A percentile compares a stretch with the other conserved stretches of the same genome.
phyloP scores from a whole-genome alignment of 1,284 basidiomycete species.

The Cyathus olla region DNA sequence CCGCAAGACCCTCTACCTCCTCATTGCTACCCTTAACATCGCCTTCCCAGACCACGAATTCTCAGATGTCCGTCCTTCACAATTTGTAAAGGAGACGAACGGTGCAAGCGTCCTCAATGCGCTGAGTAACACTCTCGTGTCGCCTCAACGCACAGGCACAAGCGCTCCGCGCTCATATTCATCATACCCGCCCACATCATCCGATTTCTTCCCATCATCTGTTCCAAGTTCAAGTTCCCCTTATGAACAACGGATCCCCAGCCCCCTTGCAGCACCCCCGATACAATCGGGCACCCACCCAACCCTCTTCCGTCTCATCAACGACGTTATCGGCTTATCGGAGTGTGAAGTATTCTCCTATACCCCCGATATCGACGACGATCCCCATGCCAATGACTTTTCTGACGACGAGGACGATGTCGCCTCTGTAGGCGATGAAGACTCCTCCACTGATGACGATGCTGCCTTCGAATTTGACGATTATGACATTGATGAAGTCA shows the following conservation, averaged over 20 bases:
- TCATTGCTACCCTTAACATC: conserved; percentile 97
- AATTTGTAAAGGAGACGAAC: conserved; percentile 89
- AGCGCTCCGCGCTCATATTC: conserved; percentile 83
- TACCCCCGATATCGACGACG: conserved; percentile 93
- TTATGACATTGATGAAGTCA: conserved; percentile 77
- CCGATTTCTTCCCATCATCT: conserved; percentile 80
- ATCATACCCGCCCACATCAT: conserved; percentile 79
- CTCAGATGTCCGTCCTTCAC: conserved; percentile 90
- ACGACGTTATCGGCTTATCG: conserved; percentile 90
- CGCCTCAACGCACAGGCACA: conserved; percentile 72
- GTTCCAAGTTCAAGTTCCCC: conserved; percentile 78
- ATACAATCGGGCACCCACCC: conserved; percentile 82
- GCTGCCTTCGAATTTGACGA: conserved; percentile 82
- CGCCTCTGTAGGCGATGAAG: conserved; percentile 69
- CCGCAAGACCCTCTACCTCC: conserved; percentile 91
- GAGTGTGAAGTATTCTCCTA: conserved; percentile 98
- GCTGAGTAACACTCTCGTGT: conserved; percentile 82
- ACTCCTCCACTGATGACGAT: conserved; percentile 71
- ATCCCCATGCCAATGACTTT: conserved; percentile 91
- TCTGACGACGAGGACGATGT: conserved; percentile 82
- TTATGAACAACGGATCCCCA: conserved; percentile 62
- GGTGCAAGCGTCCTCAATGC: conserved; percentile 84
- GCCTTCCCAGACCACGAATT: conserved; percentile 99
- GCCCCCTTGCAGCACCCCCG: conserved; percentile 75
- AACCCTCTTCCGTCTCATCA: conserved; percentile 87